Conservation (phyloP, 306 rosid species). For the Dalbergia cultrata region DNA sequence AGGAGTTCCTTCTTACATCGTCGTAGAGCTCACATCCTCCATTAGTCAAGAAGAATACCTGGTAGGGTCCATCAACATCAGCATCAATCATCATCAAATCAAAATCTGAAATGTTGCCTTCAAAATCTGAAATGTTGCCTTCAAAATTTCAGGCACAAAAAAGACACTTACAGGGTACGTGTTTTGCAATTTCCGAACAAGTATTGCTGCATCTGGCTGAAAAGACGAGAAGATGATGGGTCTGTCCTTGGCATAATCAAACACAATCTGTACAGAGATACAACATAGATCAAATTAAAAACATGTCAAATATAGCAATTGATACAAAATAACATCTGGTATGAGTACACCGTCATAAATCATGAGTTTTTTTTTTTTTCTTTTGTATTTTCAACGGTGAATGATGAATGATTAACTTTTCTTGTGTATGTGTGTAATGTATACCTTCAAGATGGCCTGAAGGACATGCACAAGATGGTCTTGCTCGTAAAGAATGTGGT, state of each 20-base stretch:
- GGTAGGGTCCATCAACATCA: neutral
- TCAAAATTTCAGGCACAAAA: neutral
- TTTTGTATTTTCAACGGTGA: too few relatives aligned
- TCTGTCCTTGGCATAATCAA: slow-evolving; percentile 66
- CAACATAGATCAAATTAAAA: too few relatives aligned
- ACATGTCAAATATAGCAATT: too few relatives aligned
- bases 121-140: neutral
- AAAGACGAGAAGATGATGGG: slow-evolving; percentile 78
- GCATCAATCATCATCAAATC: neutral
- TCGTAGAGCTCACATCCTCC: slow-evolving; percentile 80
- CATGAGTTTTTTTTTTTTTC: too few relatives aligned
- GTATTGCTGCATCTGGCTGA: slow-evolving; percentile 79
- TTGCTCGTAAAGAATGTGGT: slow-evolving; percentile 61
- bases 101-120: neutral
- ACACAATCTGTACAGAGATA: slow-evolving; percentile 55
- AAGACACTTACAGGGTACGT: slow-evolving; percentile 67
- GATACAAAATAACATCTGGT: too few relatives aligned
- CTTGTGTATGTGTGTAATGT: too few relatives aligned
- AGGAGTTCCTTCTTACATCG: slow-evolving; percentile 85
- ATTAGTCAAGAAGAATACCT: slow-evolving; percentile 93
- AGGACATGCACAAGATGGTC: slow-evolving; percentile 59
- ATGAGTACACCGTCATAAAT: too few relatives aligned
- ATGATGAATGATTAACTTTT: too few relatives aligned
- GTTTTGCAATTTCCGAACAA: slow-evolving; percentile 66
- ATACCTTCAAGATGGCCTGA: slow-evolving; percentile 64